Evolutionary conservation across 768 basidiomycete genomes (phyloP), one percentile per base, ranked within the genome.

Genomic region (Paxillus rubicundulus): DNA sequence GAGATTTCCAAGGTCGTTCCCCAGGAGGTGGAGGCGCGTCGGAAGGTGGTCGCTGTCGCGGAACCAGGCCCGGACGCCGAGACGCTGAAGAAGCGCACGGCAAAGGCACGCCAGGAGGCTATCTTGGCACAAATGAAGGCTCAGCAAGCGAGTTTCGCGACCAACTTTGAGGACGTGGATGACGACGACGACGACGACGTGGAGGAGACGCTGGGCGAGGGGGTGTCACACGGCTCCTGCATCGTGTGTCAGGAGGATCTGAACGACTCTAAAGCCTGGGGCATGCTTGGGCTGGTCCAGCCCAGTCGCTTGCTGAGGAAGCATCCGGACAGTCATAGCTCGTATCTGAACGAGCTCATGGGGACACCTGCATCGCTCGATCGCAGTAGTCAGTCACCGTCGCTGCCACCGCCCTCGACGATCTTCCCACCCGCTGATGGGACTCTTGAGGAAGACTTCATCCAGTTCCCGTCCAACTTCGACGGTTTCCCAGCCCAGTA

Each of bases 231-330:
- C 54, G 96, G 96, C 2, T 88, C 87, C n/a, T 99, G 97, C 66
- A 98, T 99, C 56, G 94, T 98, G 9, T 99, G 97, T 60, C 97
- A 98, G 66, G 97, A 98, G 65, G 91, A 94, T 54, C 81, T 98
- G 47, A 88, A 83, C 58, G 64, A 78, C 2, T 71, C 78, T 14
- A 79, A 81, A 54, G 75, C 89, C 0, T 98, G 97, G 67, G 97
- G 97, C 5, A 82, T 82, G 28, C 81, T 99, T 16, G 92, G 89
- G 1, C 74, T 95, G 42, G 66, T 99, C 7, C 96, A 98, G 62
- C 88, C 95, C 0, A 95, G 94, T 67, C 79, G 89, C 42, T 72
- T 94, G 40, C 76, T 98, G 16, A 82, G 96, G 42, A 82, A 82
- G 36, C 86, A 88, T 57, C 89, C 86, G 2, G 86, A 91, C 59